A percentile compares a stretch with the other conserved stretches of the same genome.
Conservation (phyloP, 495 filamentous ascomycete genomes). For the Xylaria acuta region DNA sequence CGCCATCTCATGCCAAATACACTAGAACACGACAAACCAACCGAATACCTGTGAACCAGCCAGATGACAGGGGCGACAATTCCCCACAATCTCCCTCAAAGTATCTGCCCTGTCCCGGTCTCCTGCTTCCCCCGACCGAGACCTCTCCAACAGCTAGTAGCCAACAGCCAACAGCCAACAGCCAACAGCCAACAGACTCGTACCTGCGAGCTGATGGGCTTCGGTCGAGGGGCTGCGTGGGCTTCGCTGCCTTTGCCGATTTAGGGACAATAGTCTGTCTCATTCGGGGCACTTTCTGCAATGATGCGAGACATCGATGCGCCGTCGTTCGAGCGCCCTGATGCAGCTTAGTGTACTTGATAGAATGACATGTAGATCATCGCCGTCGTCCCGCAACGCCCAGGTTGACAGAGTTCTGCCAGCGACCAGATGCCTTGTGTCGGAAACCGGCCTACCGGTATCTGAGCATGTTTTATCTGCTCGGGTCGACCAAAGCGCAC, state of each 20-base stretch:
- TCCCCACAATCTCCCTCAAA: background rate
- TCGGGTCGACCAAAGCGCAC: background rate
- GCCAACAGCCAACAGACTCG: background rate
- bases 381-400: background rate
- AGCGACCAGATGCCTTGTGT: background rate
- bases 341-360: background rate
- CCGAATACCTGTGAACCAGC: background rate
- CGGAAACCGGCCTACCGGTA: background rate
- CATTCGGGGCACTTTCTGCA: slow-evolving; percentile 2
- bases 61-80: background rate
- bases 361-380: background rate
- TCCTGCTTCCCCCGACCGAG: background rate
- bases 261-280: slow-evolving; percentile 1
- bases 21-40: background rate
- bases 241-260: slow-evolving; percentile 14
- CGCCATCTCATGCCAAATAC: background rate
- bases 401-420: slow-evolving; percentile 13
- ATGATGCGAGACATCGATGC: slow-evolving; percentile 22
- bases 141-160: background rate
- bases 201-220: background rate
- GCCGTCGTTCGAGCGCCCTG: background rate
- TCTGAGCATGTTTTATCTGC: background rate
- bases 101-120: background rate
- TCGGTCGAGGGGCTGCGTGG: slow-evolving; percentile 13
- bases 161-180: background rate